Base-by-base conservation (phyloP, 2,329 filamentous ascomycete species). In the Rhynchosporium agropyri region DNA sequence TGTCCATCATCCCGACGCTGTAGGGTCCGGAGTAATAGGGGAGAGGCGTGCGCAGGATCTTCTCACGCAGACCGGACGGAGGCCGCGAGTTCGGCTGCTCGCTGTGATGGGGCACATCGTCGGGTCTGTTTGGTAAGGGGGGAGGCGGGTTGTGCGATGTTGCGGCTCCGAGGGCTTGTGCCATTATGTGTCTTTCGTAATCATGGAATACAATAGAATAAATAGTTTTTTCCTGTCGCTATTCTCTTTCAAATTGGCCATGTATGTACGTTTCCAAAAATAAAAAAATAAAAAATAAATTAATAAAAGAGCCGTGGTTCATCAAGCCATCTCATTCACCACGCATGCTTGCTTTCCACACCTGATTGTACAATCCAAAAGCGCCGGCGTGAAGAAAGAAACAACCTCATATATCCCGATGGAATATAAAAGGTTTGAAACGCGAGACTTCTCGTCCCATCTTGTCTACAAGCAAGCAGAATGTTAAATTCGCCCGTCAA, bases 1-100 rank as follows among this genome's bases (percentile, higher is more conserved):
- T 79, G 60, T 84, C 81, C 78, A 84, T 83, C n/a, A 77, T 76
- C 0, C 78, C 79, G 13, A 82, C 78, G 61, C 74, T 77, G 68
- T 84, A 84, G 0, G 81, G 81, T 0, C 82, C 82, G 4, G 81
- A 80, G 49, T 83, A 81, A 8, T 76, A 76, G 4, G 82, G 81
- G 3, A 84, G 68, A 6, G 78, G 64, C 0, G 60, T 77, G 0
- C 78, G 71, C 29, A 83, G 77, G 5, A 80, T 67, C 53, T 78
- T 77, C 66, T 84, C 81, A 42, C 81, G 77, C n/a, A 81, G 66
- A 28, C 78, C 77, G 42, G 74, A 73, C 0, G 81, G 79, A 9
- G 79, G 78, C 48, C 81, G 76, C 13, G 76, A 74, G 62, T 81
- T 80, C 28, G 81, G 80, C 3, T 69, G 65, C 45, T 71, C 68